These are phyloP conservation scores for Pseudopyrenochaeta lycopersici DNA, from an alignment of 2,329 filamentous ascomycete species.

Conservation along the genomic window DNA sequence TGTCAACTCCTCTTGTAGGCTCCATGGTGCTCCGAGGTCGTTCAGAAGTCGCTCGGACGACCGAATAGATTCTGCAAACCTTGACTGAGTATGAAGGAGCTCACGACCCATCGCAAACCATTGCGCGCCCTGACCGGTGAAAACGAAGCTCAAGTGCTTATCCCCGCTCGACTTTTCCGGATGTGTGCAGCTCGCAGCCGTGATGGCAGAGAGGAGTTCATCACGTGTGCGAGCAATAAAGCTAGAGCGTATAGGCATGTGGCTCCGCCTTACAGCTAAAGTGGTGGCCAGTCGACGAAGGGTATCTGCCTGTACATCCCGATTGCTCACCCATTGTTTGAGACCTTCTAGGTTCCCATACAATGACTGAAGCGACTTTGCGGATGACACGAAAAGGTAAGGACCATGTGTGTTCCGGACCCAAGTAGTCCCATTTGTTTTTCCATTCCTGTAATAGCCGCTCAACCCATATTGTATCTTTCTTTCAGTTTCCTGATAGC, in stretches of 20 bases:
- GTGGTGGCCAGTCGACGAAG: background rate
- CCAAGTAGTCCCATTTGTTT: too few species aligned
- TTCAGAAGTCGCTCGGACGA: background rate
- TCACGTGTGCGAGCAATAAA: background rate
- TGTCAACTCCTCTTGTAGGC: background rate
- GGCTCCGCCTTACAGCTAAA: background rate
- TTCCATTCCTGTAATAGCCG: background rate
- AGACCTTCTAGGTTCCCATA: background rate
- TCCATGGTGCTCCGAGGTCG: background rate
- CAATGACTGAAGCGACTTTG: background rate
- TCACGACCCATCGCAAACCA: background rate
- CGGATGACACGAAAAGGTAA: background rate
- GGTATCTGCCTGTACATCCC: background rate
- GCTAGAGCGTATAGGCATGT: background rate
- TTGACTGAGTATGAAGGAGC: background rate
- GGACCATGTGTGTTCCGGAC: background rate
- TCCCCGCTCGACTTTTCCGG: background rate
- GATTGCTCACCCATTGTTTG: background rate
- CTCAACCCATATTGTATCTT: too few species aligned
- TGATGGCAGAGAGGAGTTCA: background rate
- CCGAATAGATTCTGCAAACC: background rate
- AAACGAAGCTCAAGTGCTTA: background rate
- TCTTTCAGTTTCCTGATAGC: background rate
- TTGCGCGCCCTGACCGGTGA: background rate
- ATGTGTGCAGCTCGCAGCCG: background rate